Percentiles rank a stretch among this genome's conserved stretches.
Evolutionary conservation across 2,329 filamentous ascomycete species (phyloP).

Genomic region (Ceratocystis eucalypticola): DNA sequence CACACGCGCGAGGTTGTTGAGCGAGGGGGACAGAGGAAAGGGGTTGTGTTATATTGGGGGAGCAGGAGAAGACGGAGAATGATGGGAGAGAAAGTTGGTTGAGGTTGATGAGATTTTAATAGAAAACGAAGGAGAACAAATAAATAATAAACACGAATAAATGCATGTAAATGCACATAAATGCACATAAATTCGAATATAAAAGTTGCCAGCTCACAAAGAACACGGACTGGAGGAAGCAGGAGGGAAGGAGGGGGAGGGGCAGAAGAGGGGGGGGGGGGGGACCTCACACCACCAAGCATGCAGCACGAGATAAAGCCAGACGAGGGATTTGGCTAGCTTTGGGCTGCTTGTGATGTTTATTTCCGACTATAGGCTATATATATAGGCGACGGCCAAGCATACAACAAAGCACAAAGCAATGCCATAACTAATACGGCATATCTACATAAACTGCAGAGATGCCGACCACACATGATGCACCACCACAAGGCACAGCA

Average conservation of each 20-base stretch:
- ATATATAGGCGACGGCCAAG: too few species aligned
- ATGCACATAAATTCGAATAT: background rate
- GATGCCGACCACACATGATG: background rate
- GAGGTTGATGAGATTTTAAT: background rate
- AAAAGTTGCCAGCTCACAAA: background rate
- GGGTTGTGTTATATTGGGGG: background rate
- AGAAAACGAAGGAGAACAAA: background rate
- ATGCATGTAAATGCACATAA: background rate
- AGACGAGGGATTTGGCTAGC: background rate
- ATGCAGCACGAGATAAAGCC: background rate
- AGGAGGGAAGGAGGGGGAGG: background rate
- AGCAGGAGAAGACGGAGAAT: background rate
- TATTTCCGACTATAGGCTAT: too few species aligned
- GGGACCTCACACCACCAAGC: constrained; percentile 2
- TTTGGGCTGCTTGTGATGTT: background rate
- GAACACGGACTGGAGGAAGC: background rate
- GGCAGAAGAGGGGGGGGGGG: background rate
- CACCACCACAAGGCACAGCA: background rate
- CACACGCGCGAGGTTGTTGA: background rate
- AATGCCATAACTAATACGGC: too few species aligned
- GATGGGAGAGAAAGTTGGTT: background rate
- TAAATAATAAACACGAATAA: background rate
- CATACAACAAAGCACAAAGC: too few species aligned
- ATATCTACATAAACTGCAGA: background rate
- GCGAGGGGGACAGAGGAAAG: background rate